Evolutionary conservation across 2,329 filamentous ascomycete species (phyloP), one percentile per base, ranked within the genome.

Genomic region (Gnomoniopsis sp.): DNA sequence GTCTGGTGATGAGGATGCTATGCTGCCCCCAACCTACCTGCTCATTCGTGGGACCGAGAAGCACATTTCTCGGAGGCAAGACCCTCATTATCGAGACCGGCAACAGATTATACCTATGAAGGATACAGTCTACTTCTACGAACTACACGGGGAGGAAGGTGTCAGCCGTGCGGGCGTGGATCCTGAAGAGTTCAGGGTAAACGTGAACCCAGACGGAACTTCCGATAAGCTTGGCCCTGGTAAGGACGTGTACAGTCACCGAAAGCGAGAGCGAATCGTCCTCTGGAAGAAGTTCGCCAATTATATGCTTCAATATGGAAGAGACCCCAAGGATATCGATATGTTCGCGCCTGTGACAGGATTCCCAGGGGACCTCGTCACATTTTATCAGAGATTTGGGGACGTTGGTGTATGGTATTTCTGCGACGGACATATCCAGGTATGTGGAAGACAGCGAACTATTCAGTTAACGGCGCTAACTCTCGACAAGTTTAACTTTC

Each of bases 351-450:
- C 75, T 48, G 68, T 71, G 26, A 70, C 73, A 7, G 76, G 75
- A 67, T 69, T 83, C 34, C 72, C 76, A 41, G 74, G 77, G 41
- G 84, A 87, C 63, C 76, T 92, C 53, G 88, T 93, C 48, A 89
- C 87, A 1, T 93, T 93, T 65, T 93, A 93, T 70, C 90, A 93
- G 74, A 81, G 90, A 50, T 88, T 91, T 61, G 89, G 90, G 47
- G 89, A 90, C 66, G 89, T 93, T 33, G 89, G 89, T 17, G 88
- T 90, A 72, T 93, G 89, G 89, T 86, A 87, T 52, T 93, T 93
- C 67, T 84, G 83, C 57, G 89, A 93, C 69, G 90, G 90, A 2
- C 89, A 90, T 66, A 80, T 93, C 64, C 89, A 90, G 78, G 86
- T 88, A 76, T 65, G 74, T 23, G 14, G 7, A 26, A 8, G 54